These are phyloP conservation scores for Proliferodiscus dingleyae DNA, from an alignment of 2,329 filamentous ascomycete genomes.

Conservation along the genomic window DNA sequence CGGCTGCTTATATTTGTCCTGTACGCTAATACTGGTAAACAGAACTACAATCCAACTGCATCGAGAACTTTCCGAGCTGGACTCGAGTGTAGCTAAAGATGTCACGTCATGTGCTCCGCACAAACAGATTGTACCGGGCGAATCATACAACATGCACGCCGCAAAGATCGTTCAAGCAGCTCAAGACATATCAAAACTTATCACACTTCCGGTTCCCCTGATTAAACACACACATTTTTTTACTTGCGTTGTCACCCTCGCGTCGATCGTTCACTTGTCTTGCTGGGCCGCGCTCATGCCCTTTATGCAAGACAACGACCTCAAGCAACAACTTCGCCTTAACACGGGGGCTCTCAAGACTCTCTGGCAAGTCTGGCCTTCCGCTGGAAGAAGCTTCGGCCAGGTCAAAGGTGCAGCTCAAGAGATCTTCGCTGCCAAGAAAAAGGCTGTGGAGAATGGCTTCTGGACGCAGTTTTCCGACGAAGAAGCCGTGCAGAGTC, in stretches of 20 bases:
- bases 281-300: conserved; percentile 63
- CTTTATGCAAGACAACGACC: conserved; percentile 58
- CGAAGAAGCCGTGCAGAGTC: conserved; percentile 28
- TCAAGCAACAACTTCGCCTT: conserved; percentile 71
- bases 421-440: conserved; percentile 50
- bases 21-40: not conserved
- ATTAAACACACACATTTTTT: conserved; percentile 77
- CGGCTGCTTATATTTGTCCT: not conserved
- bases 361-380: conserved; percentile 17
- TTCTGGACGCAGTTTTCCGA: conserved; percentile 26
- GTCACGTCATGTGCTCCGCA: conserved; percentile 44
- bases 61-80: conserved; percentile 70
- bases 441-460: conserved; percentile 25
- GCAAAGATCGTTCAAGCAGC: conserved; percentile 75
- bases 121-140: conserved; percentile 52
- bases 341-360: conserved; percentile 43
- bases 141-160: conserved; percentile 50
- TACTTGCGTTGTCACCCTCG: conserved; percentile 71
- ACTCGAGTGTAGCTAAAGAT: conserved; percentile 29
- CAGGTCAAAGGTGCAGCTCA: conserved; percentile 73
- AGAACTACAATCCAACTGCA: conserved; percentile 68
- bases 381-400: conserved; percentile 56
- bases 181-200: conserved; percentile 67
- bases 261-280: conserved; percentile 74
- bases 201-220: conserved; percentile 67